Evolutionary conservation across 345 rosid species (phyloP), one percentile per base, ranked within the genome.

Genomic region (Citrus mangshanensis): DNA sequence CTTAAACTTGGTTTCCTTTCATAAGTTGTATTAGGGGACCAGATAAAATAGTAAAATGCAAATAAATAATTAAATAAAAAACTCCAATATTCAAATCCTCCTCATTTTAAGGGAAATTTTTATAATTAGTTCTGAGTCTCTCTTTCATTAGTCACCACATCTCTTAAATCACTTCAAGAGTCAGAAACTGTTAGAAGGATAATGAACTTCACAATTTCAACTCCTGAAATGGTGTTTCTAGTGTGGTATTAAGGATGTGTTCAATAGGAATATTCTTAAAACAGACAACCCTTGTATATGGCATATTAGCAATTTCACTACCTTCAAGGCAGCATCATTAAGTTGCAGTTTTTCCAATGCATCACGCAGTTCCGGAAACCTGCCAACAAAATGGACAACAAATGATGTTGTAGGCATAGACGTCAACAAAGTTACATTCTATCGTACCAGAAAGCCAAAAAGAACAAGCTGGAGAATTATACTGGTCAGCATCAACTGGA

Each of bases 401-500:
- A 78, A 54, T 34, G 72, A 66, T 40, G 46, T 67, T 49, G 73
- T 40, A 38, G 77, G 67, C 56, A 65, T 14, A 59, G 72, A 24
- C 58, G 67, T 42, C 13, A 3, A 68, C 18, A 83, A 75, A 74
- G 73, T 68, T 64, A 37, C 68, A 67, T 40, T 30, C 27, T 30
- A 19, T 16, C 76, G 27, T 55, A 30, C n/a, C 30, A 79, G 72
- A 70, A 42, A 67, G 54, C 79, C 38, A 55, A 76, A 81, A 63
- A 69, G 82, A 78, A 37, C 3, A 77, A 58, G 73, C 63, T 68
- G 80, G 59, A 86, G 66, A 38, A 74, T 75, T 84, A 75, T 91
- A 95, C 99, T 92, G 99, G 91, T 95, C 98, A 49, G 99, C 98
- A 81, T 95, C 99, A 83, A 95, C 95, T 68, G 99, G 99, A 81